These are phyloP conservation scores for Meyerozyma elateridarum DNA, from an alignment of 1,139 yeast species.

Conservation along the genomic window DNA sequence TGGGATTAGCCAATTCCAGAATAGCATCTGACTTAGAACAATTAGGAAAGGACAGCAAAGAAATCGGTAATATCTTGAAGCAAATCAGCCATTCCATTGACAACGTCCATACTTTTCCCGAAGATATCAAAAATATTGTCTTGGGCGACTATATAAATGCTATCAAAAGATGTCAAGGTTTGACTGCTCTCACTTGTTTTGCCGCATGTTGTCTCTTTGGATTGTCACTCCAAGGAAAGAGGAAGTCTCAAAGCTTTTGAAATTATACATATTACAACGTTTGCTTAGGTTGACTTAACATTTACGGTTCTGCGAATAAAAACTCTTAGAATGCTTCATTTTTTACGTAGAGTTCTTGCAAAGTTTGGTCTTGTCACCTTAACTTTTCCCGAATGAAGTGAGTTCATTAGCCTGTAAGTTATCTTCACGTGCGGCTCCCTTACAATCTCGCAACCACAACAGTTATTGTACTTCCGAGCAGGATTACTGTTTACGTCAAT, in stretches of 20 bases:
- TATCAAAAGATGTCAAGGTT: not conserved
- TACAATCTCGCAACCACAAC: too few species aligned
- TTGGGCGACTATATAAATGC: constrained; percentile 2
- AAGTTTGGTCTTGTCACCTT: too few species aligned
- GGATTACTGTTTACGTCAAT: too few species aligned
- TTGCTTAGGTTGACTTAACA: not conserved
- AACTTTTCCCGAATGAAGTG: too few species aligned
- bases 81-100: not conserved
- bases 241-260: not conserved
- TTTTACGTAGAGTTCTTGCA: too few species aligned
- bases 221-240: not conserved
- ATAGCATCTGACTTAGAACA: not conserved
- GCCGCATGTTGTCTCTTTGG: not conserved
- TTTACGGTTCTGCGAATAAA: too few species aligned
- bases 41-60: not conserved
- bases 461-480: too few species aligned
- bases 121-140: not conserved
- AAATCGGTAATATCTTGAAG: not conserved
- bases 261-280: not conserved
- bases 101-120: not conserved
- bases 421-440: too few species aligned
- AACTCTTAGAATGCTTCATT: too few species aligned
- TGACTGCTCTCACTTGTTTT: not conserved
- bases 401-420: too few species aligned
- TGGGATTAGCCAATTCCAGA: not conserved